phyloP scores from a whole-genome alignment of 2,329 filamentous ascomycete genomes.

The Plenodomus biglobosus region DNA sequence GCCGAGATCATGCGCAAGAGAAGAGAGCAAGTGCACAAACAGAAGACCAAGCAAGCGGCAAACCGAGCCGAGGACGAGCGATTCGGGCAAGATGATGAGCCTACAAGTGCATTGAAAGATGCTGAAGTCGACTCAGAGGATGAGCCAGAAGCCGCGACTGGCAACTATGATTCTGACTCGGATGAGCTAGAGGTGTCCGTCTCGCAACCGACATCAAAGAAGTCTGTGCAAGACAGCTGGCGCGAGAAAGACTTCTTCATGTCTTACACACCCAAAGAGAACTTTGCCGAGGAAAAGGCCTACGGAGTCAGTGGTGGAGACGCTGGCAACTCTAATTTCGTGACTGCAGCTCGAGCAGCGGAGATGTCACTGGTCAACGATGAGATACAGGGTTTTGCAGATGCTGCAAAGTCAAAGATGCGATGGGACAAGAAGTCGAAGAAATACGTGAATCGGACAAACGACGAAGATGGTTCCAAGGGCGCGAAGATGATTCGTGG shows the following conservation, averaged over 20 bases:
- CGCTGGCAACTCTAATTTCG: constrained; percentile 67
- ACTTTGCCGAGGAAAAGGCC: constrained; percentile 82
- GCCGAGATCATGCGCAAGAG: constrained; percentile 75
- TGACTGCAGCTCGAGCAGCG: constrained; percentile 80
- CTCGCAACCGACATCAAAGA: constrained; percentile 44
- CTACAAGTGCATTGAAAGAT: constrained; percentile 14
- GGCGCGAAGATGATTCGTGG: constrained; percentile 74
- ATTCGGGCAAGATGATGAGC: constrained; percentile 4
- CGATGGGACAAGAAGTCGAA: constrained; percentile 97
- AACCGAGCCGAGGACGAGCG: constrained; percentile 39
- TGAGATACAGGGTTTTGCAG: constrained; percentile 79
- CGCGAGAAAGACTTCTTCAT: constrained; percentile 92
- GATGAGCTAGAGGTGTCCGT: constrained; percentile 58
- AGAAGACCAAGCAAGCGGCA: constrained; percentile 46
- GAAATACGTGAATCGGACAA: constrained; percentile 88
- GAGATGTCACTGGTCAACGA: constrained; percentile 94
- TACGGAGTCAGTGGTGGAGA: constrained; percentile 88
- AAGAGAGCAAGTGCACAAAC: constrained; percentile 68
- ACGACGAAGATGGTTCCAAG: constrained; percentile 91
- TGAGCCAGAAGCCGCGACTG: constrained; percentile 36
- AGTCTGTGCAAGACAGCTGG: constrained; percentile 56
- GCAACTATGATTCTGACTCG: constrained; percentile 50
- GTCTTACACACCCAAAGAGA: constrained; percentile 86
- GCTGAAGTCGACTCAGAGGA: constrained; percentile 36
- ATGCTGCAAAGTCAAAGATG: constrained; percentile 73